Conservation (phyloP, 345 rosid genomes). For the Garcia nutans region DNA sequence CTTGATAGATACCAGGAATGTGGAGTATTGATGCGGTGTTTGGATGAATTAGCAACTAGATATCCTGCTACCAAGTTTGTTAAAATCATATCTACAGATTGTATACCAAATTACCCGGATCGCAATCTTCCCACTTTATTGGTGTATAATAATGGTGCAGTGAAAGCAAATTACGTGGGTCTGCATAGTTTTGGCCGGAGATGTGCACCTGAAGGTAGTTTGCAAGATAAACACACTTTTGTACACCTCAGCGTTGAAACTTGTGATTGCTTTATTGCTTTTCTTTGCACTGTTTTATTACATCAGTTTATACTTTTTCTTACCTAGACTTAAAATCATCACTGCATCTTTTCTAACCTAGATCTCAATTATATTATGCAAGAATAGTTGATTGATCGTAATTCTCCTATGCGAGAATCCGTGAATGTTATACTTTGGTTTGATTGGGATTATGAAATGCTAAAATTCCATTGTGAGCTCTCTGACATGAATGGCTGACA, state of each 20-base stretch:
- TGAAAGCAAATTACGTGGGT: constrained; percentile 92
- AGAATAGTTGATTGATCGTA: background rate
- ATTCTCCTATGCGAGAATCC: background rate
- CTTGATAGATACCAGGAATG: constrained; percentile 63
- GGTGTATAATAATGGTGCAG: constrained; percentile 84
- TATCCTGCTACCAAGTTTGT: constrained; percentile 95
- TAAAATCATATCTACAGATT: constrained; percentile 90
- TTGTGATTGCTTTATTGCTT: background rate
- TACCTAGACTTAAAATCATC: background rate
- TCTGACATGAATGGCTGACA: background rate
- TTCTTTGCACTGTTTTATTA: background rate
- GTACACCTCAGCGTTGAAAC: background rate
- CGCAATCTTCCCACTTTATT: constrained; percentile 81
- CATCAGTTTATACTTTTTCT: background rate
- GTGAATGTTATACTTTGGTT: background rate
- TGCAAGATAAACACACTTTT: background rate
- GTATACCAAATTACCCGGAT: constrained; percentile 94
- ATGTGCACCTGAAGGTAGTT: constrained; percentile 85
- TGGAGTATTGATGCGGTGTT: constrained; percentile 64
- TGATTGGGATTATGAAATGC: background rate
- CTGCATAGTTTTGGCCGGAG: constrained; percentile 73
- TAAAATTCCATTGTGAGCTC: background rate
- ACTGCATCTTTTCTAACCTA: background rate
- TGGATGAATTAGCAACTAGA: constrained; percentile 78
- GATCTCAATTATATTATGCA: background rate